Evolutionary conservation across 2,329 filamentous ascomycete genomes (phyloP), one percentile per base, ranked within the genome.

Genomic region (Pseudogymnoascus sp.): DNA sequence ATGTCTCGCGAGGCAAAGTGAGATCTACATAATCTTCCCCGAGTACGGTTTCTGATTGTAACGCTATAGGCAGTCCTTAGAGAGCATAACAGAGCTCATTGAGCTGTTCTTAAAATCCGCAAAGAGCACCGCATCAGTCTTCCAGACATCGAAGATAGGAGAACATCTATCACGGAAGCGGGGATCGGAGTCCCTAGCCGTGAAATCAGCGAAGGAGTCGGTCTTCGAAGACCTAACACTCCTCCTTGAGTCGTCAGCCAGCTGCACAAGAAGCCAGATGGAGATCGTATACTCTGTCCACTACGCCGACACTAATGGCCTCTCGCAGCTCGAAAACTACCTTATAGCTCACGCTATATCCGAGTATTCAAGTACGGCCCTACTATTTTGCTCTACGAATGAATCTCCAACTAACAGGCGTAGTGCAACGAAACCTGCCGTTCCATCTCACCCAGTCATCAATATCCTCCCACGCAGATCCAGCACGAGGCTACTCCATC

Each of bases 321-420:
- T 70, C 6, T 69, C 68, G n/a, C 63, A 63, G 12, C 61, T 70
- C 1, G 68, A 70, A 51, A 67, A 64, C 25, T 68, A 67, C 25
- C 67, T 70, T 59, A 61, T 70, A 3, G 65, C 65, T 39, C 68
- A 70, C 61, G 68, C 67, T 38, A 64, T 70, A 33, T 68, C 68
- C 1, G 65, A 67, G 31, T 68, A 61, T 63, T 55, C 67, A 62
- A 59, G 66, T 58, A 27, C 35, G 36, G n/a, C 2, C 8, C 29
- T 12, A 7, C n/a, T 13, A 9, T 12, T 5, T 27, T 4, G 13
- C 27, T 10, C 15, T 15, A 58, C 13, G 42, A 21, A 29, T 36
- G 36, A 17, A 10, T 10, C 17, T 25, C 51, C 63, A 17, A 66
- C 39, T 35, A 31, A 17, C n/a, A 39, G 13, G n/a, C 68, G 66